Evolutionary conservation across 805 yeast genomes (phyloP), one percentile per base, ranked within the genome.

Genomic region (Deakozyma indianensis): DNA sequence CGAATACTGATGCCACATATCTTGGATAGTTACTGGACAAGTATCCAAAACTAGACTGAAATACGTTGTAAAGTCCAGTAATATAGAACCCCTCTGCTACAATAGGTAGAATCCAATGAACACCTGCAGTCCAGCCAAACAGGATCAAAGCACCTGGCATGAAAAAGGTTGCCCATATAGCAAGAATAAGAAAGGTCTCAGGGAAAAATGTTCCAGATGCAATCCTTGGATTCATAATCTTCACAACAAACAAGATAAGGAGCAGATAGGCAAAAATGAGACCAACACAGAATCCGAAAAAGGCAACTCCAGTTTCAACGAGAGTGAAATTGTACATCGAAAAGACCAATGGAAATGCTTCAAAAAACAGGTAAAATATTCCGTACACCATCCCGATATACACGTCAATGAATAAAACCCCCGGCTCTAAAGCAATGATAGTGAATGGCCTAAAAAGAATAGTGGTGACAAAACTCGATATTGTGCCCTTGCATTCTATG

Each of bases 1-100:
- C 81, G 50, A 86, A 62, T 2, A 94, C 90, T 15, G 90, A 79
- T 0, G 95, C 95, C 21, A 85, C 81, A 27, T 45, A 32, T n/a
- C 38, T 9, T 7, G 38, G 38, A 32, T 32, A 32, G 38, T 32
- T 32, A n/a, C 38, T 32, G 4, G 38, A 32, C 11, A 32, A 20
- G 18, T 32, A 32, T 14, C 38, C 38, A 32, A 32, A 32, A 11
- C 11, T 20, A 11, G 38, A 7, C 16, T 32, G 38, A n/a, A 32
- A 32, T 14, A 20, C 5, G 18, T 32, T 32, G 18, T 32, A 32
- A 32, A 32, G 9, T 5, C 38, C 38, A 32, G 16, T 20, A 14
- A 32, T 32, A n/a, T 69, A 65, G 48, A 73, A 69, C 1, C 72
- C 75, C 22, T 66, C 46, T 24, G 72, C 74, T 20, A 73, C 60